Evolutionary conservation across 2,329 filamentous ascomycete genomes (phyloP).

Genomic region (Pyrenophora tritici-repentis): DNA sequence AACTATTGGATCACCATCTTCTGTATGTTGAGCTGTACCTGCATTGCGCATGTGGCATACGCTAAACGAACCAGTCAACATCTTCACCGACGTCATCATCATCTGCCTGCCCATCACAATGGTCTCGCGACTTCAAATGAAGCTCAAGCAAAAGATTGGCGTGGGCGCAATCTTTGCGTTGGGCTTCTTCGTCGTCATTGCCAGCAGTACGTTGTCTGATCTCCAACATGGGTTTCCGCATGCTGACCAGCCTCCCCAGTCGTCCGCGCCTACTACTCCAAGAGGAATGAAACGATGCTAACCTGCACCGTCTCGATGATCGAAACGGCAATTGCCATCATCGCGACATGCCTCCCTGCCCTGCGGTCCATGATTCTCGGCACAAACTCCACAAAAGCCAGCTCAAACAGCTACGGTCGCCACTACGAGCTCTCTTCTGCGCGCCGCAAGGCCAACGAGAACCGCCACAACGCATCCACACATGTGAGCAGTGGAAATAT

Average conservation of each 20-base stretch:
- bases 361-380: constrained; percentile 28
- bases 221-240: no score
- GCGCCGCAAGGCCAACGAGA: constrained; percentile 17
- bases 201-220: constrained; percentile 22
- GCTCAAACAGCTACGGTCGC: constrained; percentile 26
- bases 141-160: constrained; percentile 28
- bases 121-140: constrained; percentile 30
- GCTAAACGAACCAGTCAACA: constrained; percentile 21
- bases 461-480: constrained; percentile 4
- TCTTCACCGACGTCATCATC: constrained; percentile 27
- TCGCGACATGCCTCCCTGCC: constrained; percentile 48
- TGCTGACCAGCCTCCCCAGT: constrained; percentile 17
- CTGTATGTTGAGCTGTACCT: constrained; percentile 13
- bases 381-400: constrained; percentile 18
- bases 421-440: constrained; percentile 31
- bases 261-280: constrained; percentile 29
- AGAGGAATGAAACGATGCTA: constrained; percentile 26
- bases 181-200: constrained; percentile 29
- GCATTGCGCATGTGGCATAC: no score
- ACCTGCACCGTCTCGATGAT: constrained; percentile 33
- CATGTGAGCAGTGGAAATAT: background rate
- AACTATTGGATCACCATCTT: constrained; percentile 33
- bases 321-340: constrained; percentile 46
- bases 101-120: constrained; percentile 29
- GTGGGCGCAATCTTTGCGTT: constrained; percentile 30